Evolutionary conservation across 495 filamentous ascomycete genomes (phyloP).

Genomic region (Cenococcum geophilum): DNA sequence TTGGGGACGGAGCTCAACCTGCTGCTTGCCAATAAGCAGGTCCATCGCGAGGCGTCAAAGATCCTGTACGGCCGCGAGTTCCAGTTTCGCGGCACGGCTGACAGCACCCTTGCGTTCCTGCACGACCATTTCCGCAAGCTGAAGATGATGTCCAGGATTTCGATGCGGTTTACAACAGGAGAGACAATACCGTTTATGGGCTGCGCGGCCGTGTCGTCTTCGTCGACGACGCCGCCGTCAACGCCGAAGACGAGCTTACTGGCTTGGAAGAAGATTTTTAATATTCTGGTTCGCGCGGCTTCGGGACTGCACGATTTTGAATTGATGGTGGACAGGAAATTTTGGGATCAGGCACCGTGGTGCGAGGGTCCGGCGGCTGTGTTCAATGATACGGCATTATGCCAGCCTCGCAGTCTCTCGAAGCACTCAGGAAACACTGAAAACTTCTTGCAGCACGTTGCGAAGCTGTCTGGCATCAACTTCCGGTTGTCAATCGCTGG

Average conservation of each 20-base stretch:
- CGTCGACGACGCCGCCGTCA: neutral
- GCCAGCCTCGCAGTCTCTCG: neutral
- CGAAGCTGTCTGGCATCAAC: slow-evolving; percentile 10
- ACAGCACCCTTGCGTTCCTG: slow-evolving; percentile 9
- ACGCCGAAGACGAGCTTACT: slow-evolving; percentile 8
- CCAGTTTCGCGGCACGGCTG: slow-evolving; percentile 14
- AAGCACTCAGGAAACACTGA: neutral
- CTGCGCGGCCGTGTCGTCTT: neutral
- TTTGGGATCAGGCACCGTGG: slow-evolving; percentile 16
- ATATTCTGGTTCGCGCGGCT: neutral
- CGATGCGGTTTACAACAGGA: slow-evolving; percentile 6
- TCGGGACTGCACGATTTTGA: slow-evolving; percentile 9
- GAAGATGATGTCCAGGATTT: slow-evolving; percentile 1
- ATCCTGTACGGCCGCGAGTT: slow-evolving; percentile 4
- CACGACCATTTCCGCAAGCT: slow-evolving; percentile 10
- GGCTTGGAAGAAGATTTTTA: slow-evolving; percentile 7
- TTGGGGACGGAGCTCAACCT: slow-evolving; percentile 5
- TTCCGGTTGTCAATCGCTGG: slow-evolving; percentile 14
- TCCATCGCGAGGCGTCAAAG: slow-evolving; percentile 1
- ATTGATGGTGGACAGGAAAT: slow-evolving; percentile 11
- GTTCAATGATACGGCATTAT: neutral
- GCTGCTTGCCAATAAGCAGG: slow-evolving; percentile 1
- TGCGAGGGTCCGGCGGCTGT: slow-evolving; percentile 2
- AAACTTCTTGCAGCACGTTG: slow-evolving; percentile 11
- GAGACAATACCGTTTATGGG: slow-evolving; percentile 8